Evolutionary conservation across 1,139 yeast species (phyloP), one percentile per base, ranked within the genome.

Genomic region (Zygosaccharomyces sapae): DNA sequence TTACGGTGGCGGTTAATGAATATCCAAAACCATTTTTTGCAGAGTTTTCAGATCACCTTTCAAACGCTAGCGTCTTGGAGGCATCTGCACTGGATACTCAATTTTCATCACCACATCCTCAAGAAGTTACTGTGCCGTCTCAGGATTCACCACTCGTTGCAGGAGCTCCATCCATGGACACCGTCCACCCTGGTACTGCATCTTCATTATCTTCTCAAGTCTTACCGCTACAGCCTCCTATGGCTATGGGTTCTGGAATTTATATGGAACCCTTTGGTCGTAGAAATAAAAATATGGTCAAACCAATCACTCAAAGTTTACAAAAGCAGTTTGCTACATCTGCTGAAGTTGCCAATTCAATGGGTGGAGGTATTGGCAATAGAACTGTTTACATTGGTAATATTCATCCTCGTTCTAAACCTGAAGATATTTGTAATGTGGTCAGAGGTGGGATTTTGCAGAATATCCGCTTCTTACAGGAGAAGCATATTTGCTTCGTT

Each of bases 401-500:
- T 57, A 71, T 86, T 54, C 89, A 83, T 61, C 86, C 83, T 48
- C 83, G 82, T 51, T 80, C 88, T 5, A 80, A 84, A n/a, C 80
- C 81, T 38, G 94, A 84, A 69, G 92, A 85, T 65, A 80, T 86
- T 47, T 85, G 94, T 69, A 86, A 86, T 61, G 90, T 83, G 51
- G 89, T 85, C 13, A 74, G 94, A 60, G 94, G 94, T 49, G 95
- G 95, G 31, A 77, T 83, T 41, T 70, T 86, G 54, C 92, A 85
- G 65, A 77, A 79, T 55, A 76, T 85, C 49, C 73, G 87, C 56
- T 81, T 81, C 56, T 76, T 90, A 50, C 80, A 82, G 47, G 92
- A 86, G 53, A 80, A 89, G 58, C 95, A 84, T 59, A 89, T 89
- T 45, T 83, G 90, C 58, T 86, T 86, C 63, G 77, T 85, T 38